These are phyloP conservation scores for Saxispiralis lemnorum DNA, from an alignment of 495 filamentous ascomycete genomes.

Conservation along the genomic window DNA sequence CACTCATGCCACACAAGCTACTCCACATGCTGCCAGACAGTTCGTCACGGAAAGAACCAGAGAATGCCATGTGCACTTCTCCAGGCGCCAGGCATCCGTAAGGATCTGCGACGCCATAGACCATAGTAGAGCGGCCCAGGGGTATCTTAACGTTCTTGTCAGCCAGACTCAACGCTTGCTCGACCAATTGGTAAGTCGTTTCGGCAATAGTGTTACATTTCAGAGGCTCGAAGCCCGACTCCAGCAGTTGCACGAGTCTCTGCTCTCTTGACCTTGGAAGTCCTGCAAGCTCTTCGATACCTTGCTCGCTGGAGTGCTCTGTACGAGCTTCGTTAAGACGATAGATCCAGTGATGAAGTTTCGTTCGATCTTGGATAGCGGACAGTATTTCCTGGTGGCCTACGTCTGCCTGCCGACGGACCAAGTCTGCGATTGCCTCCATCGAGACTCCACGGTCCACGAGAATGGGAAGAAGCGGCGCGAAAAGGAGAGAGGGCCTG, in stretches of 20 bases:
- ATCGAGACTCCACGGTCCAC: slow-evolving; percentile 43
- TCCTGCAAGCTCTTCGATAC: neutral
- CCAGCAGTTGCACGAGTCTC: neutral
- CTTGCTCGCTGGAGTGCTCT: neutral
- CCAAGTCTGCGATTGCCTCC: slow-evolving; percentile 36
- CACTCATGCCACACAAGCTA: slow-evolving; percentile 47
- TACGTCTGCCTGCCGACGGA: slow-evolving; percentile 38
- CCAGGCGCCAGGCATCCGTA: slow-evolving; percentile 48
- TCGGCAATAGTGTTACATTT: slow-evolving; percentile 41
- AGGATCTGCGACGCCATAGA: slow-evolving; percentile 71
- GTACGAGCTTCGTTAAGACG: neutral
- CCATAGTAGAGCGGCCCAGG: slow-evolving; percentile 56
- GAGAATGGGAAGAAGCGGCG: slow-evolving; percentile 63
- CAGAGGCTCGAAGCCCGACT: slow-evolving; percentile 30
- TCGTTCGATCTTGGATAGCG: slow-evolving; percentile 6
- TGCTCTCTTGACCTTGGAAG: neutral
- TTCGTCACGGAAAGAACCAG: slow-evolving; percentile 41
- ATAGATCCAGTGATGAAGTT: slow-evolving; percentile 3
- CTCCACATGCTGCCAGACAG: slow-evolving; percentile 37
- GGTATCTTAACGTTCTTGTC: slow-evolving; percentile 47
- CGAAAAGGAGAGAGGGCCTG: slow-evolving; percentile 48
- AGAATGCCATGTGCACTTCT: slow-evolving; percentile 70
- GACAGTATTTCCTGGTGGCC: slow-evolving; percentile 44
- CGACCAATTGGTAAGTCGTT: slow-evolving; percentile 36
- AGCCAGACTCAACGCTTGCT: slow-evolving; percentile 37